Conservation (phyloP, 73 alveolate species). For the Urostyla sp. region DNA sequence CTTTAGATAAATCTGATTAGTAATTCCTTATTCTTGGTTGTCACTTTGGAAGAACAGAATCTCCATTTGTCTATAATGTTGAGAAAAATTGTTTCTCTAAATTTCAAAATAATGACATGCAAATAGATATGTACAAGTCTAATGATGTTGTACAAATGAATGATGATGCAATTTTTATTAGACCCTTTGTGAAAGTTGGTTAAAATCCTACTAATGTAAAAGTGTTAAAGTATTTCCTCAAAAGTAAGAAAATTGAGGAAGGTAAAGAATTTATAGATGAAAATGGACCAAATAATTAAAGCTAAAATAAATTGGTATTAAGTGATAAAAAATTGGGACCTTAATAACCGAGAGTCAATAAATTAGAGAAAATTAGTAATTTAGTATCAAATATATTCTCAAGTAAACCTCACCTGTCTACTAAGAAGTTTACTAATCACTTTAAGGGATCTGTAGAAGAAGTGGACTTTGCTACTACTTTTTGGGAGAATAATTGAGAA, state of each 20-base stretch:
- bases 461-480: slow-evolving; percentile 46
- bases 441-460: slow-evolving; percentile 23
- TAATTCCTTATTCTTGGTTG: slow-evolving; percentile 36
- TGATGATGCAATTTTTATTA: slow-evolving; percentile 14
- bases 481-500: slow-evolving; percentile 14
- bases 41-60: slow-evolving; percentile 44
- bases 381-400: slow-evolving; percentile 23
- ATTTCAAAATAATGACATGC: slow-evolving; percentile 12
- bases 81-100: slow-evolving; percentile 27
- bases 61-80: slow-evolving; percentile 13
- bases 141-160: slow-evolving; percentile 42
- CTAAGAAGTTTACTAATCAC: background rate
- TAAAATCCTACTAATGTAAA: slow-evolving; percentile 18
- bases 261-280: too few species aligned
- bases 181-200: slow-evolving; percentile 52
- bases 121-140: slow-evolving; percentile 39
- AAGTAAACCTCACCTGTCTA: slow-evolving; percentile 13
- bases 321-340: background rate
- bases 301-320: background rate
- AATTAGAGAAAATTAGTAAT: background rate
- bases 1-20: background rate
- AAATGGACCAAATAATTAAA: slow-evolving; percentile 11
- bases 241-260: background rate
- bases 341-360: too few species aligned
- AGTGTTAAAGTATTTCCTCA: slow-evolving; percentile 27